Evolutionary conservation across 257 asterid species (phyloP).

Genomic region (Paulownia fortunei): DNA sequence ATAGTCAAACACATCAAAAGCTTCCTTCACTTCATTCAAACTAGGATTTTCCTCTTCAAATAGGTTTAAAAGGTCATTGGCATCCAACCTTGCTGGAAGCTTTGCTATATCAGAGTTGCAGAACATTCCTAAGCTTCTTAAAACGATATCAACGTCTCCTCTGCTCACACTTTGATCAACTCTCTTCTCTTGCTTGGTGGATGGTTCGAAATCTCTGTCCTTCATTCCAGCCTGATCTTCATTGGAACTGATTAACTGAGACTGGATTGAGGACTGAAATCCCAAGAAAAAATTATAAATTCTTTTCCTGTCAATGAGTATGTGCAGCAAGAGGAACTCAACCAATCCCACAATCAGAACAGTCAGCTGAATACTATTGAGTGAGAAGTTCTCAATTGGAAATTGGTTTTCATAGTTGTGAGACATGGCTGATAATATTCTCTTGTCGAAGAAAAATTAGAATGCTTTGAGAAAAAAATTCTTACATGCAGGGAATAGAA

Average conservation of each 20-base stretch:
- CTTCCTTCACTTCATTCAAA: conserved; percentile 58
- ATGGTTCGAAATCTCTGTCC: not conserved
- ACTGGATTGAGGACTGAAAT: conserved; percentile 33
- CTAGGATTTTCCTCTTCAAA: conserved; percentile 54
- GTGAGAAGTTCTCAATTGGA: conserved; percentile 32
- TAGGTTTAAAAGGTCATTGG: conserved; percentile 32
- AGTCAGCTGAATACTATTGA: conserved; percentile 31
- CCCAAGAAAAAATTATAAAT: conserved; percentile 39
- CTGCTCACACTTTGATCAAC: conserved; percentile 34
- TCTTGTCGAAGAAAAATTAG: conserved; percentile 13
- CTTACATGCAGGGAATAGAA: conserved; percentile 16
- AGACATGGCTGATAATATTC: conserved; percentile 35
- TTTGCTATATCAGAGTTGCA: conserved; percentile 30
- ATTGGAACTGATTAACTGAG: conserved; percentile 2
- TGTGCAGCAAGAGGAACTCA: conserved; percentile 38
- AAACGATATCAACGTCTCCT: conserved; percentile 55
- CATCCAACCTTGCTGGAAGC: conserved; percentile 40
- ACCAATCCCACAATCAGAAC: conserved; percentile 43
- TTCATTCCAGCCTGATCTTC: conserved; percentile 8
- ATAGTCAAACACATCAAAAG: conserved; percentile 70
- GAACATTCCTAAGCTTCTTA: conserved; percentile 53
- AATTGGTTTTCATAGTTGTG: conserved; percentile 29
- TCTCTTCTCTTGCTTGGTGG: not conserved
- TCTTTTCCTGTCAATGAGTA: conserved; percentile 38
- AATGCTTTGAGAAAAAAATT: not conserved